These are phyloP conservation scores for Isoetes taiwanensis DNA, from an alignment of 75 land plant genomes.

Conservation along the genomic window DNA sequence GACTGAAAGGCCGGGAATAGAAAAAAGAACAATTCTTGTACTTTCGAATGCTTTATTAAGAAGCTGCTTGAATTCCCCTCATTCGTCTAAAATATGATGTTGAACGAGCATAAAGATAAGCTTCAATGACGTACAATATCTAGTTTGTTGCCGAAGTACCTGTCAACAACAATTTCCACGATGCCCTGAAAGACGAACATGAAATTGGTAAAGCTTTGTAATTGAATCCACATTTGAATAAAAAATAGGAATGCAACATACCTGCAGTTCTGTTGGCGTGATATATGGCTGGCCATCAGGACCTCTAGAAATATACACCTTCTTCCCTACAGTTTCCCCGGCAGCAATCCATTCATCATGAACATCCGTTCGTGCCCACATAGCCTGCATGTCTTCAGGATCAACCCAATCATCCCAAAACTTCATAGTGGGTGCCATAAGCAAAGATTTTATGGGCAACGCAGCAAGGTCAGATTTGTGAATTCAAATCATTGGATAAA, in stretches of 20 bases:
- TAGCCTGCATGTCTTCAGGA: background rate
- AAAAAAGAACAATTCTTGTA: background rate
- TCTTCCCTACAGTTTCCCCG: background rate
- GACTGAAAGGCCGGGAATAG: background rate
- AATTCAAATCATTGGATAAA: too few relatives aligned
- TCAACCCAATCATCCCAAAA: slow-evolving; percentile 9
- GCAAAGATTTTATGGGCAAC: too few relatives aligned
- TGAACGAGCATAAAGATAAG: too few relatives aligned
- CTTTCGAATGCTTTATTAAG: background rate
- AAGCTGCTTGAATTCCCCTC: too few relatives aligned
- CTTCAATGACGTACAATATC: too few relatives aligned
- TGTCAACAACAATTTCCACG: background rate
- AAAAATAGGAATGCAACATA: background rate
- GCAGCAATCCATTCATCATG: slow-evolving; percentile 5
- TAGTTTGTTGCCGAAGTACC: background rate
- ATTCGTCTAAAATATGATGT: too few relatives aligned
- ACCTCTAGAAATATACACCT: background rate
- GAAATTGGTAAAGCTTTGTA: too few relatives aligned
- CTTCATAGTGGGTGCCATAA: background rate
- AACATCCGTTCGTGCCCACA: background rate
- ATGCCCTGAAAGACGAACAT: background rate
- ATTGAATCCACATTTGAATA: too few relatives aligned
- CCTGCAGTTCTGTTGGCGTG: slow-evolving; percentile 6
- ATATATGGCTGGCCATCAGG: slow-evolving; percentile 1
- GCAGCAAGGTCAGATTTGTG: too few relatives aligned